phyloP scores from a whole-genome alignment of 208 protist species.

The Trypanosoma conorhini region DNA sequence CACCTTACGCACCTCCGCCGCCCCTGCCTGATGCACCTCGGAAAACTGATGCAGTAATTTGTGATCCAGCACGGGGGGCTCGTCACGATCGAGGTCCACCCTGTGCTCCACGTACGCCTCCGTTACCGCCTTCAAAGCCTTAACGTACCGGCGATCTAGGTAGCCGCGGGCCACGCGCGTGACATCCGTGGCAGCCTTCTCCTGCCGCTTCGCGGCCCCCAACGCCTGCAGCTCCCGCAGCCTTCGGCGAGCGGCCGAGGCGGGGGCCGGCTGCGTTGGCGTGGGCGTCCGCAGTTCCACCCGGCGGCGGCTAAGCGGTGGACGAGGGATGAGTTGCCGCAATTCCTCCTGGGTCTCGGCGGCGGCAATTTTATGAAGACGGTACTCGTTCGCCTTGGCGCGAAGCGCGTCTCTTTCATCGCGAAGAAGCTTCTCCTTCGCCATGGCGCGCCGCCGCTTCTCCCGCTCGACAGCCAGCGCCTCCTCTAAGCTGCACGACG shows the following conservation, averaged over 20 bases:
- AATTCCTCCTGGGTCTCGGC: slow-evolving; percentile 41
- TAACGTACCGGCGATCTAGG: slow-evolving; percentile 30
- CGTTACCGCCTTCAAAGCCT: slow-evolving; percentile 13
- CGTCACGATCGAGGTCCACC: slow-evolving; percentile 19
- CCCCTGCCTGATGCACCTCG: slow-evolving; percentile 1
- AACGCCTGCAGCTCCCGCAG: slow-evolving; percentile 27
- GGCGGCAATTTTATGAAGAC: slow-evolving; percentile 45
- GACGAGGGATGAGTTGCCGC: slow-evolving; percentile 10
- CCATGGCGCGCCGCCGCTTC: slow-evolving; percentile 21
- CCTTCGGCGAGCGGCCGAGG: slow-evolving; percentile 16
- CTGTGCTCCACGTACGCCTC: slow-evolving; percentile 26
- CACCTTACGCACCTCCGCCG: not conserved
- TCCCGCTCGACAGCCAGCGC: slow-evolving; percentile 31
- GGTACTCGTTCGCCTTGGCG: slow-evolving; percentile 40
- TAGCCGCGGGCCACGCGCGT: slow-evolving; percentile 68
- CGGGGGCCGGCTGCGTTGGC: not conserved
- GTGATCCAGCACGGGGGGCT: slow-evolving; percentile 21
- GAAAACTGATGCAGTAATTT: slow-evolving; percentile 13
- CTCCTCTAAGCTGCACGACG: slow-evolving; percentile 19
- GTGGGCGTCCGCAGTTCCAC: not conserved
- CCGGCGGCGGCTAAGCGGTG: slow-evolving; percentile 12
- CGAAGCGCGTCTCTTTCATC: slow-evolving; percentile 29
- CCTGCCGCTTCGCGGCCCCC: slow-evolving; percentile 33
- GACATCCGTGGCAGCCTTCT: slow-evolving; percentile 55
- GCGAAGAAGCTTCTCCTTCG: slow-evolving; percentile 27